Base-by-base conservation (phyloP, 257 asterid species). In the Solanum sejunctum region DNA sequence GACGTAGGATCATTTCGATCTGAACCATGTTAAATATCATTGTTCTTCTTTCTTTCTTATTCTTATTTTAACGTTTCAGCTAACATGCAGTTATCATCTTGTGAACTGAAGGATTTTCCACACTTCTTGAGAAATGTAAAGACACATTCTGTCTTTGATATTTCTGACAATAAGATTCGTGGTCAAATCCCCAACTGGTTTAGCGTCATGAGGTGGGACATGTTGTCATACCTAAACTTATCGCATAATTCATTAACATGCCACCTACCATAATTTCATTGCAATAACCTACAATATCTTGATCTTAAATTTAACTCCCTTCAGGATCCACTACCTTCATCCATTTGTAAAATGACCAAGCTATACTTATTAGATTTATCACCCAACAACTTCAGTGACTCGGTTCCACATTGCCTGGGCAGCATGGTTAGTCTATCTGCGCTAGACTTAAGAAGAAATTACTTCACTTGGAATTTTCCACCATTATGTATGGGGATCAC, bases 211-310 rank as follows among this genome's bases (percentile, higher is more conserved):
- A 26, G 26, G 26, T 26, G 26, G 26, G 26, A 26, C 26, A 26
- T 0, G 26, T 26, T 26, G 26, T 26, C 26, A 1, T 26, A 26
- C 26, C 26, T 26, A 26, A 56, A 56, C 12, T 2, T 56, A 2
- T 18, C 23, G 0, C 6, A 8, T 56, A 56, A 56, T 56, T 18
- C 23, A 2, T 54, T 16, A 0, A 54, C n/a, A 54, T n/a, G 58
- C n/a, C 9, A 18, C 63, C 21, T 56, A 56, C 23, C 21, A 56
- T n/a, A 56, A 18, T 56, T 56, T 3, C 21, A 0, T 56, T 18
- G 1, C 23, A 0, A 56, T 56, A 7, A 18, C 0, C 6, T 56
- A 56, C 0, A 0, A 0, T 56, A 8, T 56, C 63, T 56, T 18
- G 23, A 56, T 56, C 63, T 56, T 7, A 56, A 56, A 56, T 56